Evolutionary conservation across 1,284 basidiomycete genomes (phyloP).

Genomic region (Puccinia polysora): DNA sequence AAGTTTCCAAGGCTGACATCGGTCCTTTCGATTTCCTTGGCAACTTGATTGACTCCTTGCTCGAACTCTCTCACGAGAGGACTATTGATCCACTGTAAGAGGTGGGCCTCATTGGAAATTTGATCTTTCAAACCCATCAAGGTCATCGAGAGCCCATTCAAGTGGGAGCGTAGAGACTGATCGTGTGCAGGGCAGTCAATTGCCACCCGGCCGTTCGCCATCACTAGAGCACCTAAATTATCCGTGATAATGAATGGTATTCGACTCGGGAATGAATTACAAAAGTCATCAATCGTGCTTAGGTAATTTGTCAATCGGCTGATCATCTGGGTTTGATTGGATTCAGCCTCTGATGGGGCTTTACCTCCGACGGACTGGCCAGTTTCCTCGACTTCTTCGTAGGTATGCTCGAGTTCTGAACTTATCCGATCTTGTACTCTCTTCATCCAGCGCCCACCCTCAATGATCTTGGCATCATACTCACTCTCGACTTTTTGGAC

Average conservation of each 20-base stretch:
- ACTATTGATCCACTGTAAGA: slow-evolving; percentile 27
- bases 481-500: slow-evolving; percentile 19
- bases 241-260: slow-evolving; percentile 14
- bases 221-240: neutral
- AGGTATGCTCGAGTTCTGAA: slow-evolving; percentile 27
- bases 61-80: slow-evolving; percentile 12
- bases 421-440: slow-evolving; percentile 35
- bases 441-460: slow-evolving; percentile 39
- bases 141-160: slow-evolving; percentile 31
- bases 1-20: slow-evolving; percentile 1
- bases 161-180: neutral
- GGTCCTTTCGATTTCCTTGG: neutral
- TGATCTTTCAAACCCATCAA: slow-evolving; percentile 36
- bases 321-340: slow-evolving; percentile 1
- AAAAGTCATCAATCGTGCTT: slow-evolving; percentile 16
- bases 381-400: slow-evolving; percentile 20
- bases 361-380: neutral
- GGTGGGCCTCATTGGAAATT: slow-evolving; percentile 23
- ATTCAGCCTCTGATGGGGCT: neutral
- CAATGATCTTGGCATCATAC: slow-evolving; percentile 26
- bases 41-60: slow-evolving; percentile 12
- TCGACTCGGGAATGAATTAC: slow-evolving; percentile 11
- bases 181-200: slow-evolving; percentile 10
- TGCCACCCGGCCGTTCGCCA: slow-evolving; percentile 17
- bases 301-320: slow-evolving; percentile 17